These are phyloP conservation scores for Aspergillus spinulosporus DNA, from an alignment of 2,329 filamentous ascomycete genomes.

Conservation along the genomic window DNA sequence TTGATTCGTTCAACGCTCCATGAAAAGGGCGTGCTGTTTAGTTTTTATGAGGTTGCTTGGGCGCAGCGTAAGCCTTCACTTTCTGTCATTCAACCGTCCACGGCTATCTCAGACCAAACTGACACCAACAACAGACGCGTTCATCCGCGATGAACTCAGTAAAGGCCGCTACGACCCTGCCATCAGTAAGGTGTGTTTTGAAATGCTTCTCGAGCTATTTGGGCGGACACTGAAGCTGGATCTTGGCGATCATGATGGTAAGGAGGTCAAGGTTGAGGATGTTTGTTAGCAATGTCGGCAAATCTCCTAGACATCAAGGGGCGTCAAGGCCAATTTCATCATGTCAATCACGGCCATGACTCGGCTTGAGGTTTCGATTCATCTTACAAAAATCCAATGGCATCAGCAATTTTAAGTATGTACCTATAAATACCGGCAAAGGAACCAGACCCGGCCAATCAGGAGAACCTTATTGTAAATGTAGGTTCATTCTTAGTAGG, in stretches of 20 bases:
- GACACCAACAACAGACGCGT: slow-evolving; percentile 61
- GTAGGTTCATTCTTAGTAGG: too few relatives aligned
- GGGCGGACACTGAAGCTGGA: slow-evolving; percentile 75
- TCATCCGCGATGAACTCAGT: slow-evolving; percentile 87
- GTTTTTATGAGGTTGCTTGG: slow-evolving; percentile 88
- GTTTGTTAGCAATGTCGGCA: slow-evolving; percentile 56
- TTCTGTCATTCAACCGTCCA: background rate
- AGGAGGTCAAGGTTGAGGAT: slow-evolving; percentile 66
- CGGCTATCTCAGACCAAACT: too few relatives aligned
- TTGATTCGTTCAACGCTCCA: slow-evolving; percentile 79
- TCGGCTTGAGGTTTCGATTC: too few relatives aligned
- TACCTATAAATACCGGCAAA: too few relatives aligned
- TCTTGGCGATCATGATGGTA: slow-evolving; percentile 67
- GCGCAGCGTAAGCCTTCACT: slow-evolving; percentile 67
- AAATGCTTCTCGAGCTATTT: slow-evolving; percentile 86
- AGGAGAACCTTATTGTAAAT: too few relatives aligned
- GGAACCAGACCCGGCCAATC: too few relatives aligned
- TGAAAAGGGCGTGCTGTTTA: slow-evolving; percentile 71
- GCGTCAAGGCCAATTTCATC: too few relatives aligned
- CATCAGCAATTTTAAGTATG: too few relatives aligned
- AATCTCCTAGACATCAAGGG: too few relatives aligned
- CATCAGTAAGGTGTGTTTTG: slow-evolving; percentile 82
- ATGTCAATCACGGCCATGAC: too few relatives aligned
- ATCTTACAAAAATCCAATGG: too few relatives aligned
- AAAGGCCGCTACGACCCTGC: slow-evolving; percentile 94